Conservation (phyloP, 805 yeast species). For the Peterozyma xylosa region DNA sequence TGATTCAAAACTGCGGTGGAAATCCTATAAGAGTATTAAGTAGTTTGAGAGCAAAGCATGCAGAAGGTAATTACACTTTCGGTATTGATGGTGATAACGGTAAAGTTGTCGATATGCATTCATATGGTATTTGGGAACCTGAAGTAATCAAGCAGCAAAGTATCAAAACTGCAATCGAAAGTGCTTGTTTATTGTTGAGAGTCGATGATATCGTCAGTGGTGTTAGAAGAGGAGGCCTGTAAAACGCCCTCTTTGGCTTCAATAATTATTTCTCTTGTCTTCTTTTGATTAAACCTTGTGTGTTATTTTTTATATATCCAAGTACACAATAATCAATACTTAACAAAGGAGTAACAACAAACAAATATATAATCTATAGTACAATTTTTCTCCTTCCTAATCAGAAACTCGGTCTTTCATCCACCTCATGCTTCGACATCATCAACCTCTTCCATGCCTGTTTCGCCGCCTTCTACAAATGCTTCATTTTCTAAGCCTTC, state of each 20-base stretch:
- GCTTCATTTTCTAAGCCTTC: slow-evolving; percentile 11
- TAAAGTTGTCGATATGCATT: slow-evolving; percentile 90
- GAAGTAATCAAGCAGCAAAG: slow-evolving; percentile 96
- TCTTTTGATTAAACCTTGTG: neutral
- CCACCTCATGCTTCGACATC: neutral
- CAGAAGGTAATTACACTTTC: slow-evolving; percentile 74
- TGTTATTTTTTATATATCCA: neutral
- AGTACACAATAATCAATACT: too few relatives aligned
- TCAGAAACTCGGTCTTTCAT: neutral
- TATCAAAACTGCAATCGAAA: slow-evolving; percentile 95
- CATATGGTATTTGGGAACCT: slow-evolving; percentile 98
- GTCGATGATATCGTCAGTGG: slow-evolving; percentile 98
- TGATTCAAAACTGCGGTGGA: slow-evolving; percentile 97
- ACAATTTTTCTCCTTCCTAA: neutral
- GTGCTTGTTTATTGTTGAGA: slow-evolving; percentile 88
- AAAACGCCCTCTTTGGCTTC: neutral
- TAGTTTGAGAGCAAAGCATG: slow-evolving; percentile 92
- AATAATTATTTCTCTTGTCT: neutral
- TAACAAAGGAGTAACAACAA: neutral
- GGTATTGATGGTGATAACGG: slow-evolving; percentile 97
- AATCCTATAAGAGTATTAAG: slow-evolving; percentile 87
- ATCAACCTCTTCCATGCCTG: neutral
- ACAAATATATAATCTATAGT: neutral
- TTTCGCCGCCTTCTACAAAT: slow-evolving; percentile 4
- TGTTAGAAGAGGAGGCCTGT: slow-evolving; percentile 47